Base-by-base conservation (phyloP, 495 filamentous ascomycete species). In the Daldinia decipiens region DNA sequence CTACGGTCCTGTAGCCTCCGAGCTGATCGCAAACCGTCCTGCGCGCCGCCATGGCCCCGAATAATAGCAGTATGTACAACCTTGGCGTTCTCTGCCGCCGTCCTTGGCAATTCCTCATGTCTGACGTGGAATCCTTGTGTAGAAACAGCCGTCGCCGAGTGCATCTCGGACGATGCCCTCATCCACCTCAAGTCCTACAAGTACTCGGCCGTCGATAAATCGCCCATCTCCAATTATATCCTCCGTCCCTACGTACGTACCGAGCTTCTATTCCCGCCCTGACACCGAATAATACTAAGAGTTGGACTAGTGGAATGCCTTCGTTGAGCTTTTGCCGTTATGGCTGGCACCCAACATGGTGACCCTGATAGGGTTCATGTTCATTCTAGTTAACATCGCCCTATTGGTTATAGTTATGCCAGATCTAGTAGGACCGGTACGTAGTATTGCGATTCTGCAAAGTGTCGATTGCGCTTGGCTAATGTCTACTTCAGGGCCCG, bases 311-410 rank as follows among this genome's bases (percentile, higher is more conserved):
- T 99, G 95, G 95, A 98, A 97, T 87, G 93, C 91, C 54, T 95
- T 95, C 73, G 96, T 98, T 67, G 88, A 97, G 78, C 79, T 98
- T 34, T 80, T 99, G 70, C 95, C 95, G 62, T 79, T 97, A 87
- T 99, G 94, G 93, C 85, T 99, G 34, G 96, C 96, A 12, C 95
- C 95, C 7, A 99, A 99, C 78, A 94, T 97, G 88, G 95, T 99
- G 38, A 99, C 95, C 70, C 88, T 99, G 8, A 78, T 99, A 24
- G 95, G 95, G 62, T 98, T 99, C 87, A 88, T 91, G 80, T 98
- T 92, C 81, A 97, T 99, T 71, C 82, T 99, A 13, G 87, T 81
- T 53, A 98, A 99, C 77, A 91, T 99, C 61, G 87, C 85, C 53
- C 83, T 94, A 56, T 84, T 98, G 60, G 88, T 90, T 54, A 83